A percentile compares a stretch with the other conserved stretches of the same genome.
These are phyloP conservation scores for Pelargonium citronellum DNA, from an alignment of 441 rosid genomes.

Conservation along the genomic window DNA sequence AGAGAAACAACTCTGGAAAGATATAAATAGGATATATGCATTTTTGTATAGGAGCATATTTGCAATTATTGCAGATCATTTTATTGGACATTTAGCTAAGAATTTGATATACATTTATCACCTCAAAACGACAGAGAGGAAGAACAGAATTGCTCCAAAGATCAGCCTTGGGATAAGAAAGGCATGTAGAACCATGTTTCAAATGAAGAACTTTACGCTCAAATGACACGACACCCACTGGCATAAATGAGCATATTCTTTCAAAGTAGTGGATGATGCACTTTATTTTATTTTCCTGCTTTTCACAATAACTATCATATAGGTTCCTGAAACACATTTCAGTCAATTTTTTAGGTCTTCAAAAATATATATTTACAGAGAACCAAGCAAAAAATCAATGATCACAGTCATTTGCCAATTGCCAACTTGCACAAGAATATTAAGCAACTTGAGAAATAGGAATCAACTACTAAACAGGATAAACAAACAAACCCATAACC, in stretches of 20 bases:
- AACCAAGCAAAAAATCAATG: neutral
- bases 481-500: neutral
- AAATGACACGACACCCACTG: constrained; percentile 65
- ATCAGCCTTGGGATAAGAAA: constrained; percentile 44
- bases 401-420: neutral
- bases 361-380: neutral
- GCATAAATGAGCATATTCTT: constrained; percentile 54
- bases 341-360: neutral
- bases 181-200: constrained; percentile 26
- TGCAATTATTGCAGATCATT: neutral
- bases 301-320: constrained; percentile 49
- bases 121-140: constrained; percentile 71
- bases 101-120: constrained; percentile 20
- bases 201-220: constrained; percentile 70
- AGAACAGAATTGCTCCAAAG: constrained; percentile 62
- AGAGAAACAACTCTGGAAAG: neutral
- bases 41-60: too few species aligned
- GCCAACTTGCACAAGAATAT: neutral
- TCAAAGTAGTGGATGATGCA: constrained; percentile 76
- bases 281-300: constrained; percentile 64
- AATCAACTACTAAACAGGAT: neutral
- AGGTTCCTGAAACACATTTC: constrained; percentile 48
- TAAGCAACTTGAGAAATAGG: neutral
- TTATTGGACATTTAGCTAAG: neutral
- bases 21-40: too few species aligned